Conservation (phyloP, 179 eudicot genomes). For the Camellia oleifera region DNA sequence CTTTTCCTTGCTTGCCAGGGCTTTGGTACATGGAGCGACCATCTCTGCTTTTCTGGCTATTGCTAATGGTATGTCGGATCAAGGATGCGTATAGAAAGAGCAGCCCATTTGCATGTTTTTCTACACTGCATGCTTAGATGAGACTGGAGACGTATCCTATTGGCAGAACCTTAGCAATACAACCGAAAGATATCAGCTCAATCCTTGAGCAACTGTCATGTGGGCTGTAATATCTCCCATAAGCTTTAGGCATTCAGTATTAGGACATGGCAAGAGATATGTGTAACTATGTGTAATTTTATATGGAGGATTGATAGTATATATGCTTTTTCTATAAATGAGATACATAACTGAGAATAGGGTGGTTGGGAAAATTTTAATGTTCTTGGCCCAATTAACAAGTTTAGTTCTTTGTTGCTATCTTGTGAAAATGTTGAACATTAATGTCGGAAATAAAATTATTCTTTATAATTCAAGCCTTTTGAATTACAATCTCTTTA, state of each 20-base stretch:
- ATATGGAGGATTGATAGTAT: not conserved
- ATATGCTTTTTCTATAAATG: not conserved
- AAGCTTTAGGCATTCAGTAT: not conserved
- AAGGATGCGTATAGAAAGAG: conserved; percentile 68
- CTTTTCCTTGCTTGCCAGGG: conserved; percentile 38
- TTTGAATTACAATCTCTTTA: not conserved
- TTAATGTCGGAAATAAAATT: not conserved
- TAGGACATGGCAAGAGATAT: not conserved
- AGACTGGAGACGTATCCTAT: too few relatives aligned
- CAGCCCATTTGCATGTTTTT: not conserved
- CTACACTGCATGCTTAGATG: not conserved
- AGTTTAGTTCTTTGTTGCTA: not conserved
- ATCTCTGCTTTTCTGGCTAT: conserved; percentile 78
- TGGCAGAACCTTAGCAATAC: not conserved
- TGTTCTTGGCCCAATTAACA: not conserved
- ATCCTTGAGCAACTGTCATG: conserved; percentile 1
- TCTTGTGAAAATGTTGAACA: conserved; percentile 3
- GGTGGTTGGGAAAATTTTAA: not conserved
- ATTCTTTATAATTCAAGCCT: not conserved
- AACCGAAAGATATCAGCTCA: not conserved
- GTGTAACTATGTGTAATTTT: not conserved
- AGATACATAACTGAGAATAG: not conserved
- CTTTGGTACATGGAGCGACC: conserved; percentile 83
- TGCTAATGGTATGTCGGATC: conserved; percentile 81
- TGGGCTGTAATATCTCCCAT: not conserved